These are phyloP conservation scores for Eryngium alpinum DNA, from an alignment of 140 eudicot species.

Conservation along the genomic window DNA sequence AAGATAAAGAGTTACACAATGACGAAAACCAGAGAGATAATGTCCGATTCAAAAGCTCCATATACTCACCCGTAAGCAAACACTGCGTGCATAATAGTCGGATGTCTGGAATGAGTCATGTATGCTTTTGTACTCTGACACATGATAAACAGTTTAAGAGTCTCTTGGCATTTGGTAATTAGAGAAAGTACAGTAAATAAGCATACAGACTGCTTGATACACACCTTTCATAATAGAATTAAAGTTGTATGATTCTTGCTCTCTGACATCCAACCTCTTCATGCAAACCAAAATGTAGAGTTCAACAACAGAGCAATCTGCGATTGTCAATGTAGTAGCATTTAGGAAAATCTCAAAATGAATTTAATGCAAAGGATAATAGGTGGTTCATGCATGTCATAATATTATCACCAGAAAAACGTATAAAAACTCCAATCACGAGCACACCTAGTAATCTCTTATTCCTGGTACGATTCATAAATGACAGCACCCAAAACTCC, in stretches of 20 bases:
- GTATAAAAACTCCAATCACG: neutral
- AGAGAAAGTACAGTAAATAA: neutral
- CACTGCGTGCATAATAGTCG: conserved; percentile 63
- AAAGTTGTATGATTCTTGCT: conserved; percentile 67
- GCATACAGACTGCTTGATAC: conserved; percentile 3
- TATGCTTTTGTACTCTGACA: conserved; percentile 69
- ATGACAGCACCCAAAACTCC: neutral
- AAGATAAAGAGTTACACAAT: neutral
- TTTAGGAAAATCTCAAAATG: neutral
- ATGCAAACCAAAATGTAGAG: conserved; percentile 86
- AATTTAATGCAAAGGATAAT: neutral
- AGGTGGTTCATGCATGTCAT: neutral
- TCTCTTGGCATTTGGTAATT: neutral
- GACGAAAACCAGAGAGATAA: neutral
- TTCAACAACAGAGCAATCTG: conserved; percentile 90
- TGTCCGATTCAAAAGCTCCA: neutral
- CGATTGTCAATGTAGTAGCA: conserved; percentile 6
- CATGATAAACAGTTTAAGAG: neutral
- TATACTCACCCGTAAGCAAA: conserved; percentile 69
- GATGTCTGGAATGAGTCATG: conserved; percentile 56
- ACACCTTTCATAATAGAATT: conserved; percentile 84
- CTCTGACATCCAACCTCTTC: conserved; percentile 81
- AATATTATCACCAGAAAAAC: neutral
- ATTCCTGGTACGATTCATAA: neutral
- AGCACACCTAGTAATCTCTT: neutral